phyloP scores from a whole-genome alignment of 306 rosid genomes.

The Cyclanthera cordifolia region DNA sequence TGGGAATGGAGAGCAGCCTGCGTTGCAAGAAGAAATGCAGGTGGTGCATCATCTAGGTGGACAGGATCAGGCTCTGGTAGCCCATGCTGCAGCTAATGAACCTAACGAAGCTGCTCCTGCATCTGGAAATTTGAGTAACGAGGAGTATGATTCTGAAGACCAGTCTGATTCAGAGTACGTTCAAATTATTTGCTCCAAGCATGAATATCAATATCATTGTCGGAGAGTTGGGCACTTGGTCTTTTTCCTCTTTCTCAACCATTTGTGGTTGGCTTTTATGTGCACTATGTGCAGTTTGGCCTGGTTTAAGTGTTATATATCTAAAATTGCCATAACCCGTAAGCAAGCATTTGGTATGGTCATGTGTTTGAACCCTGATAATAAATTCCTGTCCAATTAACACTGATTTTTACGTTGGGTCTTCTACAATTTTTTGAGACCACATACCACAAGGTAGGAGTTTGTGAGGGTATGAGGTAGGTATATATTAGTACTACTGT shows the following conservation, averaged over 20 bases:
- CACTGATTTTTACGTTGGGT: no score
- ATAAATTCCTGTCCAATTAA: no score
- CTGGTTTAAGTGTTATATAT: not conserved
- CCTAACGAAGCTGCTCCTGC: conserved; percentile 34
- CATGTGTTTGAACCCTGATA: no score
- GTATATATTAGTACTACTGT: no score
- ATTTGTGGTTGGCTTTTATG: not conserved
- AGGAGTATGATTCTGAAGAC: conserved; percentile 70
- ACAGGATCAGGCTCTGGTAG: conserved; percentile 52
- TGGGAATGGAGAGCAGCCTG: conserved; percentile 78
- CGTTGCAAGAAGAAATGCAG: conserved; percentile 69
- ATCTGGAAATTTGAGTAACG: conserved; percentile 40
- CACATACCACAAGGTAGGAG: no score
- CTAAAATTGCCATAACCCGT: no score
- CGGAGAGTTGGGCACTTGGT: not conserved
- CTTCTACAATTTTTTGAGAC: no score
- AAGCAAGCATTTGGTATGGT: no score
- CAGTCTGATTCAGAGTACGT: conserved; percentile 97
- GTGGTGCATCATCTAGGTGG: conserved; percentile 47
- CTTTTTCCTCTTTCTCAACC: not conserved
- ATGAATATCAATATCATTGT: not conserved
- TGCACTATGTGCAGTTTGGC: not conserved
- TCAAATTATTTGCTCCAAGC: not conserved
- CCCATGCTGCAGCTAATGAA: conserved; percentile 49
- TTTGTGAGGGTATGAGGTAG: no score